Conservation (phyloP, 257 asterid genomes). For the Plantago ovata region DNA sequence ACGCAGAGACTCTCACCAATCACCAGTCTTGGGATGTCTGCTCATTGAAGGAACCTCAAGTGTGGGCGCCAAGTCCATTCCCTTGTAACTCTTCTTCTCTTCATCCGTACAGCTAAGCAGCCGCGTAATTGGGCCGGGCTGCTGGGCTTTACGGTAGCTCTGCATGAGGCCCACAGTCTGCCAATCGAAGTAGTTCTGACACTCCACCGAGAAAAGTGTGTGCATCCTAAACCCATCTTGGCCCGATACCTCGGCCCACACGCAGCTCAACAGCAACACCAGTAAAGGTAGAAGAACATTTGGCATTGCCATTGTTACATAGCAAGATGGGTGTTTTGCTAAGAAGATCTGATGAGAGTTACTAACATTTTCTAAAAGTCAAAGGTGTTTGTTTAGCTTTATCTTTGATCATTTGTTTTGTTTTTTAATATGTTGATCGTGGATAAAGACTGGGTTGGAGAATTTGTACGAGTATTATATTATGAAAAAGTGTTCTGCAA, state of each 20-base stretch:
- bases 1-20: constrained; percentile 47
- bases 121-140: constrained; percentile 93
- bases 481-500: no score
- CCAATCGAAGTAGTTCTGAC: constrained; percentile 98
- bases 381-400: constrained; percentile 18
- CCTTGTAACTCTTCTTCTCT: constrained; percentile 59
- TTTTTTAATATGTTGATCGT: constrained; percentile 1
- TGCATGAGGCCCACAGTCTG: constrained; percentile 96
- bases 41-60: constrained; percentile 97
- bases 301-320: constrained; percentile 32
- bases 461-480: background rate
- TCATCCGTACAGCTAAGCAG: constrained; percentile 85
- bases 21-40: constrained; percentile 68
- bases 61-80: constrained; percentile 97
- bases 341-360: constrained; percentile 35
- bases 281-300: constrained; percentile 20
- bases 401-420: constrained; percentile 8
- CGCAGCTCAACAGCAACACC: constrained; percentile 27
- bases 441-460: background rate
- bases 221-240: constrained; percentile 61
- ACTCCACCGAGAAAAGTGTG: constrained; percentile 91
- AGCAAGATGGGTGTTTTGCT: constrained; percentile 18
- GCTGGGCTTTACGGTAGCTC: constrained; percentile 73
- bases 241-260: constrained; percentile 29
- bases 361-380: background rate